Percentiles rank a stretch among this genome's conserved stretches.
phyloP scores from a whole-genome alignment of 257 asterid species.

The Solanum rostratum region DNA sequence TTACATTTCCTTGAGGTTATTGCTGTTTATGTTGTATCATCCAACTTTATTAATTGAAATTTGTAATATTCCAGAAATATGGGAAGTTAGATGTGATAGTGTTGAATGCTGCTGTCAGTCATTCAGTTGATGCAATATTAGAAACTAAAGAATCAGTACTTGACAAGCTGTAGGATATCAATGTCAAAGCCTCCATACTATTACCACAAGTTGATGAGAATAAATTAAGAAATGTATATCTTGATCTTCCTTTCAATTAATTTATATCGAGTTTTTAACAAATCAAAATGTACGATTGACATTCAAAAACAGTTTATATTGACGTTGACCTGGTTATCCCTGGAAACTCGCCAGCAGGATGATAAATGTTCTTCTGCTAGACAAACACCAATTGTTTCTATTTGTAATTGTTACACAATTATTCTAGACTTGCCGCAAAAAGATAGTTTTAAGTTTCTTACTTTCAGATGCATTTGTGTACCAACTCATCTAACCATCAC shows the following conservation, averaged over 20 bases:
- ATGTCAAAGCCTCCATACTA: conserved; percentile 67
- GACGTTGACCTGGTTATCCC: neutral
- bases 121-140: conserved; percentile 49
- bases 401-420: neutral
- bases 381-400: neutral
- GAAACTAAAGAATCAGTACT: conserved; percentile 53
- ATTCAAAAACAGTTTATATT: neutral
- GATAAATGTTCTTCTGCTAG: neutral
- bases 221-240: neutral
- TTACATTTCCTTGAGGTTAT: neutral
- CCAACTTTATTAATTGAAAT: neutral
- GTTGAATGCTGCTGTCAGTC: conserved; percentile 84
- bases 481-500: neutral
- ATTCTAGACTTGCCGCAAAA: neutral
- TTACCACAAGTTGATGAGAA: conserved; percentile 36
- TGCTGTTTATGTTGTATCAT: neutral
- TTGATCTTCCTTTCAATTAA: neutral
- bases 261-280: neutral
- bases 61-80: conserved; percentile 42
- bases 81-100: conserved; percentile 70
- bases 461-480: neutral
- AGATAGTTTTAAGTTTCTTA: neutral
- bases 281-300: neutral
- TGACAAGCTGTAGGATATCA: conserved; percentile 85
- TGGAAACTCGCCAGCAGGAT: neutral